Conservation (phyloP, 805 yeast species). For the Cyberlindnera euphorbiiphila region DNA sequence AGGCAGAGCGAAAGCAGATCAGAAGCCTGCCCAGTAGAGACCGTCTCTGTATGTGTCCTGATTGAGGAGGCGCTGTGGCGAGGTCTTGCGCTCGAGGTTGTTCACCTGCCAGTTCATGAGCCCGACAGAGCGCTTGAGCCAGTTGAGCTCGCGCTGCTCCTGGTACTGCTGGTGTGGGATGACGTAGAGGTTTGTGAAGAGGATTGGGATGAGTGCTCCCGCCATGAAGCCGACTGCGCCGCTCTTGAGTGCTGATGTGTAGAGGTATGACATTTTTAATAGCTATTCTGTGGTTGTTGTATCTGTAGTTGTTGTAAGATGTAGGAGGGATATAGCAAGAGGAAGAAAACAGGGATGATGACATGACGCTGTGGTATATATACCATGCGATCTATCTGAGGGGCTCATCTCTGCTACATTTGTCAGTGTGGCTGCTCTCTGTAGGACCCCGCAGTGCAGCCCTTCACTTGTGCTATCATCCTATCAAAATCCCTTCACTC, state of each 20-base stretch:
- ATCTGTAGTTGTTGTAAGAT: too few species aligned
- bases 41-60: constrained; percentile 26
- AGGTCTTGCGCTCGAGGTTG: constrained; percentile 11
- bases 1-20: too few species aligned
- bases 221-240: constrained; percentile 25
- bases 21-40: constrained; percentile 31
- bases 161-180: constrained; percentile 19
- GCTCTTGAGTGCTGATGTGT: constrained; percentile 17
- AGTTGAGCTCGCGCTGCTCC: constrained; percentile 21
- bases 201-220: constrained; percentile 24
- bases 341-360: too few species aligned
- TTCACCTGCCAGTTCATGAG: constrained; percentile 21
- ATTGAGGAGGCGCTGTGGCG: constrained; percentile 6
- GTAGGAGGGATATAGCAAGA: too few species aligned
- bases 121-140: constrained; percentile 22
- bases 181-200: constrained; percentile 21
- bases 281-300: too few species aligned
- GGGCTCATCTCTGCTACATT: too few species aligned
- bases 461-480: too few species aligned
- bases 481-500: too few species aligned
- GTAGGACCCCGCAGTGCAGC: constrained; percentile 3
- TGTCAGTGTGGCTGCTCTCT: too few species aligned
- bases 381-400: too few species aligned
- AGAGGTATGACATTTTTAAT: too few species aligned
- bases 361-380: too few species aligned